Evolutionary conservation across 1,284 basidiomycete species (phyloP), one percentile per base, ranked within the genome.

Genomic region (Neonothopanus nambi): DNA sequence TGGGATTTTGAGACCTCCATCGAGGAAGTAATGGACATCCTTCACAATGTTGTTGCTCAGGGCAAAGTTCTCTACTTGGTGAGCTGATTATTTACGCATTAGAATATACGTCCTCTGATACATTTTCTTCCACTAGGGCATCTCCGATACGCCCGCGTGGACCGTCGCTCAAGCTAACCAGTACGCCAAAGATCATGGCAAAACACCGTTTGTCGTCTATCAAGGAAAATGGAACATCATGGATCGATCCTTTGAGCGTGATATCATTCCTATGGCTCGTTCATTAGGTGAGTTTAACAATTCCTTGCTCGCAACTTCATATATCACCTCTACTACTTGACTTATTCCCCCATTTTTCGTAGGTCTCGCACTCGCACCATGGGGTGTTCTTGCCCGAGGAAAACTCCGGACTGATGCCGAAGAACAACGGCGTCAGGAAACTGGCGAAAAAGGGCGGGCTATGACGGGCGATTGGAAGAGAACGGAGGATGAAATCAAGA

Each of bases 191-290:
- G 67, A 72, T 24, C 68, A 74, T 39, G 76, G 74, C 12, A 71
- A 78, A 60, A 74, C 76, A 0, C 78, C 76, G 1, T 82, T 82
- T 59, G 67, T 71, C 3, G 70, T 82, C 54, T 82, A 82, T 59
- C 79, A 82, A 59, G 80, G 80, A n/a, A 57, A 60, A 21, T 82
- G 80, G 79, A 79, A 70, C 54, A 68, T 79, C n/a, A 65, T 78
- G 51, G 43, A 65, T 9, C 71, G 79, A 15, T 70, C 72, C 35
- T 71, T 80, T 46, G 79, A 81, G 66, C 66, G 78, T 5, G 80
- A 82, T 6, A 79, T 82, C 48, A 70, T 82, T 28, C 79, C 78
- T 1, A 81, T 82, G 79, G 70, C 67, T 8, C 67, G 71, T 11
- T 26, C 47, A 49, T 48, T 51, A 26, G 55, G 55, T 42, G 41